These are phyloP conservation scores for Ordospora pajunii DNA, from an alignment of 371 early-diverging fungal genomes.

Conservation along the genomic window DNA sequence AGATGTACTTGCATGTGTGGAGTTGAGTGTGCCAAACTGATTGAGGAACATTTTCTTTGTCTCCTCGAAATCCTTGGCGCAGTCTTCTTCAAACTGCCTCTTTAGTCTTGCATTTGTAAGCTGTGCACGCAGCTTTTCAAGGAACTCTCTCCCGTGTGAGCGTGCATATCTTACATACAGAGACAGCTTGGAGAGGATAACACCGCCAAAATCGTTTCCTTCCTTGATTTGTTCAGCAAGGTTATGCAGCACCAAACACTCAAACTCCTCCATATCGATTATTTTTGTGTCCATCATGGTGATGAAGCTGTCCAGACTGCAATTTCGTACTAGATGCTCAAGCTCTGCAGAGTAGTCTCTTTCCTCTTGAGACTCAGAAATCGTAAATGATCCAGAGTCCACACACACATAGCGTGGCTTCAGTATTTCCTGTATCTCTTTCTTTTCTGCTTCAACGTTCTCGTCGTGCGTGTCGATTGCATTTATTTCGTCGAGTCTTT, in stretches of 20 bases:
- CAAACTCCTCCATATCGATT: conserved; percentile 40
- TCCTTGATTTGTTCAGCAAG: conserved; percentile 47
- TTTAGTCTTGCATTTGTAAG: conserved; percentile 16
- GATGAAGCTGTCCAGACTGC: conserved; percentile 28
- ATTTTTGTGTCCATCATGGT: conserved; percentile 8
- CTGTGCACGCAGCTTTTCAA: conserved; percentile 18
- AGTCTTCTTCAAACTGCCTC: conserved; percentile 33
- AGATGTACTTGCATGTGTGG: too few species aligned
- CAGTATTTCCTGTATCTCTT: neutral
- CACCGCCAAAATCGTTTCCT: conserved; percentile 40
- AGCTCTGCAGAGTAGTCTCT: conserved; percentile 27
- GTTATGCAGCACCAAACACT: conserved; percentile 37
- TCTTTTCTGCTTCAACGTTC: neutral
- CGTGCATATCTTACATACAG: conserved; percentile 30
- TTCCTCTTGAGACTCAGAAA: neutral
- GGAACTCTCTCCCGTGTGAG: conserved; percentile 12
- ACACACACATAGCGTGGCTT: neutral
- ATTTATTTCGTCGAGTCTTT: conserved; percentile 20
- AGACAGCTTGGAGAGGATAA: conserved; percentile 30
- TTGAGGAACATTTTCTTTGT: conserved; percentile 13
- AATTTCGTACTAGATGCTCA: conserved; percentile 2
- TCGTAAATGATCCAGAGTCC: conserved; percentile 11
- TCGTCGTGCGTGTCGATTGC: neutral
- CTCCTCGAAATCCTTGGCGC: conserved; percentile 21
- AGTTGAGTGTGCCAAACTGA: neutral